A percentile compares a stretch with the other conserved stretches of the same genome.
Evolutionary conservation across 2,329 filamentous ascomycete species (phyloP).

Genomic region (Metarhizium guizhouense): DNA sequence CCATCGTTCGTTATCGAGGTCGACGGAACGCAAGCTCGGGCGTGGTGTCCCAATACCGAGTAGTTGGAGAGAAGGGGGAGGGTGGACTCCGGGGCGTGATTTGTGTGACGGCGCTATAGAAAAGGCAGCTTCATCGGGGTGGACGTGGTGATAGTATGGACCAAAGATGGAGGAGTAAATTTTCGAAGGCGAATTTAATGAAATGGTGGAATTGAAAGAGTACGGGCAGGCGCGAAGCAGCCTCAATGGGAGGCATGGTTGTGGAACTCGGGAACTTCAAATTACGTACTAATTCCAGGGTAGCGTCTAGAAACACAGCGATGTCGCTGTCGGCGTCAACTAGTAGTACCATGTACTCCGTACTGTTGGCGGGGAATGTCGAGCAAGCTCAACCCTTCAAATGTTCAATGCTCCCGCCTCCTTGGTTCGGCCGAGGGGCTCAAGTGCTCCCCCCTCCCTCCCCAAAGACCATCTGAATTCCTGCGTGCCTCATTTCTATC

Average conservation of each 20-base stretch:
- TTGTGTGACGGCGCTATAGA: background rate
- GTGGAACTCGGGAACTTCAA: background rate
- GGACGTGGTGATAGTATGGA: background rate
- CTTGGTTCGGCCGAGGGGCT: no score
- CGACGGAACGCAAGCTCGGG: background rate
- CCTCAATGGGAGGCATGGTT: background rate
- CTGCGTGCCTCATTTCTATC: no score
- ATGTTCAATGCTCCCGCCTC: no score
- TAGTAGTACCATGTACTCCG: no score
- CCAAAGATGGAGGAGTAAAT: background rate
- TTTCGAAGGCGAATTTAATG: background rate
- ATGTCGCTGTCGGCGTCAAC: no score
- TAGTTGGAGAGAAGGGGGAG: background rate
- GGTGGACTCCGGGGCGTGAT: background rate
- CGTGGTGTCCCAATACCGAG: background rate
- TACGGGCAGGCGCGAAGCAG: background rate
- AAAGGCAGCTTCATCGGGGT: background rate
- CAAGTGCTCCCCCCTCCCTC: no score
- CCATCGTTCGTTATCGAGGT: constrained; percentile 35
- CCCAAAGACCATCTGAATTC: no score
- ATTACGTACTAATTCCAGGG: no score
- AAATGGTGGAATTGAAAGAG: background rate
- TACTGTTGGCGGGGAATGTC: no score
- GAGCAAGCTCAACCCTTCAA: no score
- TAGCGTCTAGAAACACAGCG: no score